A percentile compares a stretch with the other conserved stretches of the same genome.
Conservation (phyloP, 169 alveolate genomes). For the Plasmodium billcollinsi region DNA sequence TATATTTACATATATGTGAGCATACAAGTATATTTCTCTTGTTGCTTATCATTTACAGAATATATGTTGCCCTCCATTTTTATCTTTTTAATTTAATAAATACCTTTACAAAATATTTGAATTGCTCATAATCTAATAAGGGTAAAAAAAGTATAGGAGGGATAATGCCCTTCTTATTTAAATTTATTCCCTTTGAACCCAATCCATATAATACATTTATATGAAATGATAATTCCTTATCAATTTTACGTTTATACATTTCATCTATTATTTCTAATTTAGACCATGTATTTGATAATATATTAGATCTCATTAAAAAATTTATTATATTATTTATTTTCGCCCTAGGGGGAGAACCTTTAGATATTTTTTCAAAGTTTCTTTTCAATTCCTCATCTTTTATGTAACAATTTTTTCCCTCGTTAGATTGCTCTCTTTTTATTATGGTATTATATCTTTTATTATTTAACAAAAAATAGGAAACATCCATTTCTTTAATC, state of each 20-base stretch:
- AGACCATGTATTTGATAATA: slow-evolving; percentile 35
- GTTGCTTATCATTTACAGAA: too few relatives aligned
- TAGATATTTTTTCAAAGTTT: slow-evolving; percentile 46
- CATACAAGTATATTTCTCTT: background rate
- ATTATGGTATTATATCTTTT: background rate
- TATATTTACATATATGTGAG: background rate
- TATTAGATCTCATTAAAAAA: slow-evolving; percentile 34
- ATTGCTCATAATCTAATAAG: slow-evolving; percentile 48
- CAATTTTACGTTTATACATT: slow-evolving; percentile 36
- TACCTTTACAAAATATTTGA: slow-evolving; percentile 48
- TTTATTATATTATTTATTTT: slow-evolving; percentile 44
- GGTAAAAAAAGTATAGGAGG: slow-evolving; percentile 58
- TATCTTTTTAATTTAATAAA: background rate
- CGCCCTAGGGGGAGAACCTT: slow-evolving; percentile 68
- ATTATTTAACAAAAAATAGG: too few relatives aligned
- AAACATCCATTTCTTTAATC: background rate
- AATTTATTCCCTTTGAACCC: slow-evolving; percentile 65
- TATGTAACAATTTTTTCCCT: background rate
- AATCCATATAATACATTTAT: slow-evolving; percentile 61
- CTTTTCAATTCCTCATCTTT: slow-evolving; percentile 36
- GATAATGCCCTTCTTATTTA: slow-evolving; percentile 60
- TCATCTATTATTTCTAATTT: slow-evolving; percentile 61
- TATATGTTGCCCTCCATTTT: too few relatives aligned
- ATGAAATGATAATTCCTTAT: slow-evolving; percentile 50
- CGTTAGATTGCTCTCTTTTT: background rate